Percentiles rank a stretch among this genome's conserved stretches.
Conservation (phyloP, 2,329 filamentous ascomycete genomes). For the Madurella fahalii region DNA sequence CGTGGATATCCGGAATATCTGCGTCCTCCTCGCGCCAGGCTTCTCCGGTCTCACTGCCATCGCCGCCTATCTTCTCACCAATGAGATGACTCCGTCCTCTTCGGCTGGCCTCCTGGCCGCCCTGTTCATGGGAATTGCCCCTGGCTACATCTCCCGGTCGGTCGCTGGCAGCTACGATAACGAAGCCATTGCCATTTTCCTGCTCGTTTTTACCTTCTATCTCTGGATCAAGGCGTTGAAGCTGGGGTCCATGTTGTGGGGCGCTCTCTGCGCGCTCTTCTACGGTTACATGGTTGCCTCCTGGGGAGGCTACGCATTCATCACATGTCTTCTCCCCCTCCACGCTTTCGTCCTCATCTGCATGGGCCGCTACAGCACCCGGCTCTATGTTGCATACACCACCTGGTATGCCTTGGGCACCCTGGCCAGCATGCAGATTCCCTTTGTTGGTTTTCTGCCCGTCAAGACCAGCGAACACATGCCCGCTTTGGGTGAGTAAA, state of each 20-base stretch:
- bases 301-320: constrained; percentile 99
- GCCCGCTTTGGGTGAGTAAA: constrained; percentile 75
- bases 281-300: constrained; percentile 99
- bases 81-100: constrained; percentile 93
- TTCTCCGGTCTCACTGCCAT: constrained; percentile 93
- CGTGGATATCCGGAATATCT: constrained; percentile 98
- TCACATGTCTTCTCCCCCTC: constrained; percentile 92
- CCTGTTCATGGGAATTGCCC: constrained; percentile 93
- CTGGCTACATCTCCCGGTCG: constrained; percentile 95
- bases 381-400: constrained; percentile 93
- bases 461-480: constrained; percentile 98
- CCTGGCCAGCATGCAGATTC: constrained; percentile 97
- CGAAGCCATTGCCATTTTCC: constrained; percentile 98
- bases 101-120: constrained; percentile 94
- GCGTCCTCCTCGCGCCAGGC: constrained; percentile 88
- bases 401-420: constrained; percentile 98
- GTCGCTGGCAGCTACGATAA: constrained; percentile 99
- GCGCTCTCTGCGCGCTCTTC: constrained; percentile 86
- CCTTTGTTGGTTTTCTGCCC: constrained; percentile 94
- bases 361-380: constrained; percentile 94
- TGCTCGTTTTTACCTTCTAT: constrained; percentile 97
- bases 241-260: constrained; percentile 94
- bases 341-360: constrained; percentile 91
- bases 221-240: constrained; percentile 99
- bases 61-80: constrained; percentile 90